These are phyloP conservation scores for Acanthamoeba lenticulata DNA, from an alignment of 208 protist genomes.

Conservation along the genomic window DNA sequence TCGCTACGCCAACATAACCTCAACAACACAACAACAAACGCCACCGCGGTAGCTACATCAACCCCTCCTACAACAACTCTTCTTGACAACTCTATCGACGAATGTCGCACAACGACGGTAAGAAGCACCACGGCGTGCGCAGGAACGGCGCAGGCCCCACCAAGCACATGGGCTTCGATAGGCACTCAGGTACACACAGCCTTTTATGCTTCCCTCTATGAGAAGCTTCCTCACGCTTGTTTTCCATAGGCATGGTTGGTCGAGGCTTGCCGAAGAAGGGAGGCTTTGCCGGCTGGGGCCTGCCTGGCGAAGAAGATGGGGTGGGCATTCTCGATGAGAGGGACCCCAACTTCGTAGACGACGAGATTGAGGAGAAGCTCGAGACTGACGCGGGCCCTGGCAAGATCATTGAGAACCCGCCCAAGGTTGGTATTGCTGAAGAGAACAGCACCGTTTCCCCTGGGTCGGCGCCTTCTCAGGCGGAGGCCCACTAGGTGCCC, in stretches of 20 bases:
- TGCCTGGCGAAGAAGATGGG: constrained; percentile 38
- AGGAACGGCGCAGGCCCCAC: neutral
- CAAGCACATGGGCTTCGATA: constrained; percentile 33
- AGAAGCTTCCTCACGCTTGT: neutral
- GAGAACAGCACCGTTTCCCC: neutral
- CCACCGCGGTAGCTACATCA: neutral
- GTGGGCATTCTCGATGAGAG: constrained; percentile 15
- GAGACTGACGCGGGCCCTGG: neutral
- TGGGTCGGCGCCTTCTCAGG: neutral
- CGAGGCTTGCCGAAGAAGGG: constrained; percentile 52
- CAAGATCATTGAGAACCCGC: neutral
- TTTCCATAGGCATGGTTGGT: constrained; percentile 26
- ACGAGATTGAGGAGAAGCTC: neutral
- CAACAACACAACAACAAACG: neutral
- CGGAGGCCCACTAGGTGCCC: neutral
- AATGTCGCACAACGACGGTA: neutral
- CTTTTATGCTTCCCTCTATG: neutral
- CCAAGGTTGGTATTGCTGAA: neutral
- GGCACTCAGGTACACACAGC: constrained; percentile 24
- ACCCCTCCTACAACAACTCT: no score
- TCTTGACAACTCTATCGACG: neutral
- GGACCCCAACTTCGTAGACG: constrained; percentile 24
- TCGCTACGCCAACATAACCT: neutral
- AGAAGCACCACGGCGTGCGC: neutral
- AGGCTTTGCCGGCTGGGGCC: constrained; percentile 52